Conservation (phyloP, 768 basidiomycete species). For the Russula abietina region DNA sequence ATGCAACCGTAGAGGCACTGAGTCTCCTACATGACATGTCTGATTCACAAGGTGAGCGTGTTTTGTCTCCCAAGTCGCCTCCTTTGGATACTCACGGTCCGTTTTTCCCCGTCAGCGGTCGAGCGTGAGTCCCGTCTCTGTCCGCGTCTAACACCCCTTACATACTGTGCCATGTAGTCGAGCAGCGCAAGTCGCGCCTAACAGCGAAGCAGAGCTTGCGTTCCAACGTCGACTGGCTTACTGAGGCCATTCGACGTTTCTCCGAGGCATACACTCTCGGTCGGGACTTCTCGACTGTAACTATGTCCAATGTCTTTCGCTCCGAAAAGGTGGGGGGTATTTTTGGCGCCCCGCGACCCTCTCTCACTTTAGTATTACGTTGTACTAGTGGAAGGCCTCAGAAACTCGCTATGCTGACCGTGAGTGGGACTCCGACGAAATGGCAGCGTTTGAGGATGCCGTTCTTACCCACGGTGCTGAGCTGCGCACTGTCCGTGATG, state of each 20-base stretch:
- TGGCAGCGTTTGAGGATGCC: slow-evolving; percentile 69
- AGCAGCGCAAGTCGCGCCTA: slow-evolving; percentile 54
- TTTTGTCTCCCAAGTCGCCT: slow-evolving; percentile 28
- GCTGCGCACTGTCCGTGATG: slow-evolving; percentile 69
- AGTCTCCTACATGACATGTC: slow-evolving; percentile 60
- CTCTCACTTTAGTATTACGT: slow-evolving; percentile 15
- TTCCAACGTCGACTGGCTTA: slow-evolving; percentile 73
- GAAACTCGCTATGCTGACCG: slow-evolving; percentile 63
- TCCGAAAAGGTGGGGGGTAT: slow-evolving; percentile 53
- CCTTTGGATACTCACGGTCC: slow-evolving; percentile 20
- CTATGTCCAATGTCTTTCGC: slow-evolving; percentile 52
- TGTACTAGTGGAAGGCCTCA: slow-evolving; percentile 62
- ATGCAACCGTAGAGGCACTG: slow-evolving; percentile 67
- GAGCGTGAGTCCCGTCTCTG: slow-evolving; percentile 43
- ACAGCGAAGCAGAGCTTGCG: slow-evolving; percentile 47
- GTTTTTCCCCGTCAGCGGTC: slow-evolving; percentile 36
- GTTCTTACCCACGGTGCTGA: slow-evolving; percentile 71
- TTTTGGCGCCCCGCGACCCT: not conserved
- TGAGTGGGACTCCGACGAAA: slow-evolving; percentile 65
- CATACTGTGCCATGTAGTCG: slow-evolving; percentile 41
- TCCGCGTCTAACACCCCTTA: not conserved
- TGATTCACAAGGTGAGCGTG: slow-evolving; percentile 52
- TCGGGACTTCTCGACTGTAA: slow-evolving; percentile 54
- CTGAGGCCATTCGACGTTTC: slow-evolving; percentile 65
- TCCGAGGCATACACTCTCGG: slow-evolving; percentile 60